Base-by-base conservation (phyloP, 352 stramenopile genomes). In the Stramenopiles sp. region DNA sequence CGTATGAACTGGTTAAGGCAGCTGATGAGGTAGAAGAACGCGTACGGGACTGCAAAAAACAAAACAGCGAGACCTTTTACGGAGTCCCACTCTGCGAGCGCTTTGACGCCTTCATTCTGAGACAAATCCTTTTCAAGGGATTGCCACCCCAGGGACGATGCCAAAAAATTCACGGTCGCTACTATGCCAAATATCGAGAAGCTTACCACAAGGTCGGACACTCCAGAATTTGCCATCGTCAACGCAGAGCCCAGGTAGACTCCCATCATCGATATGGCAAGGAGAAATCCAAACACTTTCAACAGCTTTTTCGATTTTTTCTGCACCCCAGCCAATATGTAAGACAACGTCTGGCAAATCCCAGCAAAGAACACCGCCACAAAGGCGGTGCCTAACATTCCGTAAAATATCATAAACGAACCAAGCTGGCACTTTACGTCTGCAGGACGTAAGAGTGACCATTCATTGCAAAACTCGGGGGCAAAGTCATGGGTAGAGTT, bases 1-100 rank as follows among this genome's bases (percentile, higher is more conserved):
- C 82, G 77, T 1, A 84, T 76, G 30, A 68, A 36, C 76, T 87
- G 83, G 73, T 82, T 85, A 12, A 86, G 73, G 4, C 83, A 74
- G 0, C 79, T 82, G 1, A 84, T 25, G 30, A 77, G 43, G 25
- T 53, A 53, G 25, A 53, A 53, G 12, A 53, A 53, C 12, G 25
- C 25, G 43, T 53, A 53, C 25, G 43, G 12, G 12, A 12, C 12
- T 18, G 12, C 43, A 53, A 53, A 53, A 53, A 53, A 53, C 43
- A 53, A 53, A 53, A 53, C 43, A 18, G 25, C 12, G 25, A 53
- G 25, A 25, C 43, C 43, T 53, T 53, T 53, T 53, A 53, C 12
- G 25, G 43, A 53, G 25, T 53, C 43, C 12, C 25, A 53, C 25
- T 53, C 25, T 53, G 43, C 12, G 12, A 53, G 12, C 43, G 43